phyloP scores from a whole-genome alignment of 352 stramenopile species.

The Pythium utonaiense region DNA sequence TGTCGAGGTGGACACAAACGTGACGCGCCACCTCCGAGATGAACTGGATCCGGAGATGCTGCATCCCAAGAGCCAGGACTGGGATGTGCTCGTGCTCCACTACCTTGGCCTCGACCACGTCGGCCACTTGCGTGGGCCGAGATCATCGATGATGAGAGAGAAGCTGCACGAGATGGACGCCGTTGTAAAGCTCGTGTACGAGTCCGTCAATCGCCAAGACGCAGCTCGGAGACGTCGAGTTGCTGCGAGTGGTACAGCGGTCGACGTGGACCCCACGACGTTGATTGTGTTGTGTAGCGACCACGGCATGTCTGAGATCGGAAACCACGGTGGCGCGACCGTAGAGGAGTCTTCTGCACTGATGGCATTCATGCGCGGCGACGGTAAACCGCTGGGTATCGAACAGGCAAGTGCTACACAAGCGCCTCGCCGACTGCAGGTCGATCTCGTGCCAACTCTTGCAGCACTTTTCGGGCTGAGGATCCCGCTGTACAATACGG shows the following conservation, averaged over 20 bases:
- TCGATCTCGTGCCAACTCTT: constrained; percentile 80
- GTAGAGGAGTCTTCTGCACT: constrained; percentile 82
- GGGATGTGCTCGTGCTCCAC: constrained; percentile 84
- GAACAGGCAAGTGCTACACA: constrained; percentile 20
- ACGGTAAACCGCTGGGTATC: constrained; percentile 23
- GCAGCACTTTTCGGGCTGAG: constrained; percentile 62
- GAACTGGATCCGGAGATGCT: constrained; percentile 77
- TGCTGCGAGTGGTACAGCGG: neutral
- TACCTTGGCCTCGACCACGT: constrained; percentile 88
- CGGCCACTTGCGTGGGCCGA: constrained; percentile 74
- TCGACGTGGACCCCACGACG: constrained; percentile 35
- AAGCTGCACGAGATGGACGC: constrained; percentile 86
- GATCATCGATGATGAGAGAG: constrained; percentile 67
- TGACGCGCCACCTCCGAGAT: constrained; percentile 79
- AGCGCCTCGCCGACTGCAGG: constrained; percentile 33
- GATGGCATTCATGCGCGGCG: constrained; percentile 67
- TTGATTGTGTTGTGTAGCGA: constrained; percentile 84
- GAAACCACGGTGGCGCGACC: constrained; percentile 83
- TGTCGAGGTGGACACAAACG: constrained; percentile 82
- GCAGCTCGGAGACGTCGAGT: constrained; percentile 16
- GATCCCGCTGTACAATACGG: constrained; percentile 67
- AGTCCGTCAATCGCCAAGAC: constrained; percentile 63
- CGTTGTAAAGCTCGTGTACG: constrained; percentile 54
- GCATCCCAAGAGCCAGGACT: constrained; percentile 63
- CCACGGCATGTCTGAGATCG: constrained; percentile 88